These are phyloP conservation scores for Starmerella apicola DNA, from an alignment of 805 yeast genomes.

Conservation along the genomic window DNA sequence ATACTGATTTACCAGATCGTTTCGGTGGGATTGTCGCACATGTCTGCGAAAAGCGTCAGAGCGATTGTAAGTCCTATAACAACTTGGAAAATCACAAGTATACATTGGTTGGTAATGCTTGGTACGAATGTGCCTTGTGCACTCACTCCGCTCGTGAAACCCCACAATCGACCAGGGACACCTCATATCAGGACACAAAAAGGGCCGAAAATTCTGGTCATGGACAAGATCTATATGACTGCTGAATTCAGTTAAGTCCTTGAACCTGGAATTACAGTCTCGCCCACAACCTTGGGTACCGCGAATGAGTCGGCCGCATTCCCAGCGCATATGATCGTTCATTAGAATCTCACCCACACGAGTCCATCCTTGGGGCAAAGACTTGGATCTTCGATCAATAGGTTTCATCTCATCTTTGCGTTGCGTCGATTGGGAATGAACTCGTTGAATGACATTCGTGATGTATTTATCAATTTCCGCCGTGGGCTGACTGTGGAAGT, in stretches of 20 bases:
- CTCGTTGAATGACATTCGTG: constrained; percentile 13
- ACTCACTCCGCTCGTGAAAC: constrained; percentile 20
- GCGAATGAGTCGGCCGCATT: constrained; percentile 16
- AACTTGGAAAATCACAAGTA: constrained; percentile 15
- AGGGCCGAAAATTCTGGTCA: constrained; percentile 16
- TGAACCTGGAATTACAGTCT: constrained; percentile 15
- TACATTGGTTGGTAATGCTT: constrained; percentile 19
- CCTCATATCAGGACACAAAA: constrained; percentile 11
- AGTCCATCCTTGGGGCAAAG: constrained; percentile 9
- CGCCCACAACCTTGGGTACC: constrained; percentile 21
- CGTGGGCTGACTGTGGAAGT: neutral
- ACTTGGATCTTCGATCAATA: constrained; percentile 11
- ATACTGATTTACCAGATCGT: too few relatives aligned
- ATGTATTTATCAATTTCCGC: constrained; percentile 15
- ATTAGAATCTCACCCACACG: constrained; percentile 6
- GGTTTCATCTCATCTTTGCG: constrained; percentile 12
- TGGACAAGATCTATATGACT: constrained; percentile 14
- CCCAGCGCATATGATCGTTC: constrained; percentile 11
- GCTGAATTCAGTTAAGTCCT: constrained; percentile 12
- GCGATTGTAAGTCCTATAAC: constrained; percentile 16
- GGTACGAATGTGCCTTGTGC: constrained; percentile 19
- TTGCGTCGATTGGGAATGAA: constrained; percentile 8
- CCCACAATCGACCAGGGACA: constrained; percentile 19
- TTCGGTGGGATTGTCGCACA: constrained; percentile 16
- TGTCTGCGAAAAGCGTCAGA: constrained; percentile 19